A percentile compares a stretch with the other conserved stretches of the same genome.
Evolutionary conservation across 177 flowering plant genomes (phyloP).

Genomic region (Vitis hybrid): DNA sequence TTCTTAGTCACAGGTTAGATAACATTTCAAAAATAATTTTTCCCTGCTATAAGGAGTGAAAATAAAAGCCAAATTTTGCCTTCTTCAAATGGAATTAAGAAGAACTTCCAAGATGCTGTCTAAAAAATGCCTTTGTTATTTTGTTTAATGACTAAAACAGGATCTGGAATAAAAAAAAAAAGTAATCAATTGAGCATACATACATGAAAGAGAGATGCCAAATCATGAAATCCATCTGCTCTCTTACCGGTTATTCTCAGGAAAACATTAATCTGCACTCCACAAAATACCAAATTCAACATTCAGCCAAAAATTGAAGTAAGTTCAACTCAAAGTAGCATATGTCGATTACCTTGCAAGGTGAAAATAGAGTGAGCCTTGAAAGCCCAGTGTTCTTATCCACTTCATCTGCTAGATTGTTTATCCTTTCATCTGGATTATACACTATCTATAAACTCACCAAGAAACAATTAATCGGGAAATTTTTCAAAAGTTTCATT

Average conservation of each 20-base stretch:
- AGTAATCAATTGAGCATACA: slow-evolving; percentile 14
- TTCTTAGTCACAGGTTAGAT: no score
- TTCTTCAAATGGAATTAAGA: background rate
- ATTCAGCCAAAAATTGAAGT: slow-evolving; percentile 1
- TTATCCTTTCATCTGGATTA: slow-evolving; percentile 68
- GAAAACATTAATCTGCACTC: slow-evolving; percentile 82
- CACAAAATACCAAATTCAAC: slow-evolving; percentile 4
- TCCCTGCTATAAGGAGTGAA: background rate
- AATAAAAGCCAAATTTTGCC: background rate
- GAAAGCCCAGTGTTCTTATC: slow-evolving; percentile 71
- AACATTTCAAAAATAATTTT: no score
- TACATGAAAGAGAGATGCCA: slow-evolving; percentile 97
- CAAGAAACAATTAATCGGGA: slow-evolving; percentile 6
- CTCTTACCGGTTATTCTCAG: slow-evolving; percentile 84
- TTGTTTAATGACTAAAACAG: background rate
- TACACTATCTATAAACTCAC: slow-evolving; percentile 58
- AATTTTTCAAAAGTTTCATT: background rate
- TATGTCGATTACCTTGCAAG: slow-evolving; percentile 68
- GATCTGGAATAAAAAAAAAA: background rate
- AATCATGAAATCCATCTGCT: slow-evolving; percentile 94
- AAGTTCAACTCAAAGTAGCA: background rate
- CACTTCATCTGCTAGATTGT: slow-evolving; percentile 78
- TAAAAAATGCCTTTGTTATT: background rate
- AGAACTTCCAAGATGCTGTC: slow-evolving; percentile 2
- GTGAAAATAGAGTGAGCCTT: slow-evolving; percentile 86